A percentile compares a stretch with the other conserved stretches of the same genome.
phyloP scores from a whole-genome alignment of 371 early-diverging fungal species.

The Fennellomyces sp. region DNA sequence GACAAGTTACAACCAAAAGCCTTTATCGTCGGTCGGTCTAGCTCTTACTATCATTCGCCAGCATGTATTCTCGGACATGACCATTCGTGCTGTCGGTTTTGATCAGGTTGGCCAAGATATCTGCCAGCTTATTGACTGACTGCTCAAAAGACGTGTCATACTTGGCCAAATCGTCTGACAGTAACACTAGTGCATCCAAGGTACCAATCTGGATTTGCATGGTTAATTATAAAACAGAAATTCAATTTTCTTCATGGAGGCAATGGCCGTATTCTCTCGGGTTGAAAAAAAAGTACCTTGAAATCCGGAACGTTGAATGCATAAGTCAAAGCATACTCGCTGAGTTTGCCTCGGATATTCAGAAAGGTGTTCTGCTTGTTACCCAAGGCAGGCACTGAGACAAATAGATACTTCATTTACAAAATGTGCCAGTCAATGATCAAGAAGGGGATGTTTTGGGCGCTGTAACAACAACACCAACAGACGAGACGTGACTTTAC shows the following conservation, averaged over 20 bases:
- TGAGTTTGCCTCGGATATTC: slow-evolving; percentile 45
- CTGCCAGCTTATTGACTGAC: slow-evolving; percentile 78
- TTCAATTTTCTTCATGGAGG: too few species aligned
- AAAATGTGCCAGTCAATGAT: too few species aligned
- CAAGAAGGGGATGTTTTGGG: too few species aligned
- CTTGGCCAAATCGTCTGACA: slow-evolving; percentile 93
- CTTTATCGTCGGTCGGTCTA: too few species aligned
- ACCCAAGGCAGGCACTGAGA: slow-evolving; percentile 55
- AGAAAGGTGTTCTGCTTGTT: slow-evolving; percentile 47
- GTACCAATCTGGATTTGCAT: slow-evolving; percentile 80
- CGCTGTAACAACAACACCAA: background rate
- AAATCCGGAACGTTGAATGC: slow-evolving; percentile 53
- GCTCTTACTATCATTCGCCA: slow-evolving; percentile 90
- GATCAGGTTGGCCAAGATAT: slow-evolving; percentile 72
- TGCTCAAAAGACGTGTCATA: slow-evolving; percentile 79
- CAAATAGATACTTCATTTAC: slow-evolving; percentile 49
- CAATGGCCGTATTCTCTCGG: background rate
- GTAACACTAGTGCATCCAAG: slow-evolving; percentile 84
- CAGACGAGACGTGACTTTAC: slow-evolving; percentile 1
- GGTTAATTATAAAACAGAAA: background rate
- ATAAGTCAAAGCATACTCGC: slow-evolving; percentile 44
- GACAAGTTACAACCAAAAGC: too few species aligned
- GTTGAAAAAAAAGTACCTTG: slow-evolving; percentile 39
- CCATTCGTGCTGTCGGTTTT: slow-evolving; percentile 25
- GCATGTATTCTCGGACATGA: slow-evolving; percentile 55